These are phyloP conservation scores for Mallotus nudiflorus DNA, from an alignment of 345 rosid genomes.

Conservation along the genomic window DNA sequence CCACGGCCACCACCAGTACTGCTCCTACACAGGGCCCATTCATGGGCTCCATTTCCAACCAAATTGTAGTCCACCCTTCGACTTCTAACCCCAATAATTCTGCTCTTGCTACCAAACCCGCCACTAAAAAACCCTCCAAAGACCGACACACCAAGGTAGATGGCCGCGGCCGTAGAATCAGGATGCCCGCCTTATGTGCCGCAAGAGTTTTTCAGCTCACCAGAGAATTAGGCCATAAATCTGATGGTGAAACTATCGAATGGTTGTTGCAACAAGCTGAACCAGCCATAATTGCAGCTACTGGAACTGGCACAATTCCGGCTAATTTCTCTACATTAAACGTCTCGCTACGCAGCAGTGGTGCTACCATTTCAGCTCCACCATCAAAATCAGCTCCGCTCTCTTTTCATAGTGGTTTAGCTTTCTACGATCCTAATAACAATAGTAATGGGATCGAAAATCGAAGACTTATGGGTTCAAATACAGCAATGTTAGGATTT, in stretches of 20 bases:
- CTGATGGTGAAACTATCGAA: constrained; percentile 84
- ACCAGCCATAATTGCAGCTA: constrained; percentile 69
- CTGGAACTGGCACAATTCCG: constrained; percentile 85
- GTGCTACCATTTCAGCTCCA: constrained; percentile 56
- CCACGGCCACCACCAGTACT: too few relatives aligned
- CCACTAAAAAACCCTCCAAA: constrained; percentile 57
- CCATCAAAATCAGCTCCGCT: constrained; percentile 56
- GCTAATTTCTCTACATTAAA: constrained; percentile 80
- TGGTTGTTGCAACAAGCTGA: constrained; percentile 88
- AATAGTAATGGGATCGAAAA: constrained; percentile 17
- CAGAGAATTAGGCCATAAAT: constrained; percentile 72
- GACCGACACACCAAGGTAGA: constrained; percentile 88
- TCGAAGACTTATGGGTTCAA: constrained; percentile 35
- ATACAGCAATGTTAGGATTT: constrained; percentile 48
- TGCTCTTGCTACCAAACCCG: constrained; percentile 29
- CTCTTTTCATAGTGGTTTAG: constrained; percentile 55
- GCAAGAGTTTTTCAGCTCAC: constrained; percentile 83
- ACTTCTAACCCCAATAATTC: constrained; percentile 22
- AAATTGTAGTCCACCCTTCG: constrained; percentile 10
- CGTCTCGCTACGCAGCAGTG: constrained; percentile 64
- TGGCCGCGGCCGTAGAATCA: constrained; percentile 81
- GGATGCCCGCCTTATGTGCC: constrained; percentile 86
- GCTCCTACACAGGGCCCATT: constrained; percentile 35
- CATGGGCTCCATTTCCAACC: constrained; percentile 49
- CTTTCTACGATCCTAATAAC: constrained; percentile 37